Percentiles rank a stretch among this genome's conserved stretches.
These are phyloP conservation scores for Brettanomyces nanus DNA, from an alignment of 805 yeast genomes.

Conservation along the genomic window DNA sequence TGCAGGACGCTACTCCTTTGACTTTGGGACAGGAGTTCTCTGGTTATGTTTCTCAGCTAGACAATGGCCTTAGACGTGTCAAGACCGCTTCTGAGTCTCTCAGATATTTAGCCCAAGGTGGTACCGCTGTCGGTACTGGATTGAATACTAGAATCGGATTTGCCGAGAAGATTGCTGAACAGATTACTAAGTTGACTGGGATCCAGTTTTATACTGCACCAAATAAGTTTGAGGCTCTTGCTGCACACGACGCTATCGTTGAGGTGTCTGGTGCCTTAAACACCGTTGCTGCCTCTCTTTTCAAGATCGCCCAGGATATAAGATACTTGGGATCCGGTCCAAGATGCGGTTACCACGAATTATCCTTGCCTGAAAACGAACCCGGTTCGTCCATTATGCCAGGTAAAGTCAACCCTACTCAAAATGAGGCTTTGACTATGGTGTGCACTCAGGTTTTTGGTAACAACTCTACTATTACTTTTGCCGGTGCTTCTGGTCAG, in stretches of 20 bases:
- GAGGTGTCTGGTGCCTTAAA: conserved; percentile 97
- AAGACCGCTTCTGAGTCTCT: conserved; percentile 70
- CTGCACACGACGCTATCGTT: conserved; percentile 97
- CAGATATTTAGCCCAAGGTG: conserved; percentile 92
- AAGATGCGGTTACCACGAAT: conserved; percentile 98
- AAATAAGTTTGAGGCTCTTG: conserved; percentile 97
- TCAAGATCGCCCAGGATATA: conserved; percentile 96
- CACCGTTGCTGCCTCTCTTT: conserved; percentile 88
- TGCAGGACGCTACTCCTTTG: conserved; percentile 97
- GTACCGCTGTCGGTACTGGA: conserved; percentile 99
- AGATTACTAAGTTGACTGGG: conserved; percentile 82
- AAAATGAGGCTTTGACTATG: conserved; percentile 98
- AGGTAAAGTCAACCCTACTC: conserved; percentile 98
- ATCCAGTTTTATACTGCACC: conserved; percentile 90
- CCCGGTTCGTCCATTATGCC: conserved; percentile 99
- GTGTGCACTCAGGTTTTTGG: conserved; percentile 97
- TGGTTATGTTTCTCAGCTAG: conserved; percentile 90
- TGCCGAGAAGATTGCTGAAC: conserved; percentile 77
- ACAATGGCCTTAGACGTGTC: conserved; percentile 84
- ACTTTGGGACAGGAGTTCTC: conserved; percentile 97
- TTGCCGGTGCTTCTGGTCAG: conserved; percentile 98
- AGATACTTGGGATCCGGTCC: conserved; percentile 98
- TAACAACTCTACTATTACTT: conserved; percentile 89
- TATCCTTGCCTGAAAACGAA: conserved; percentile 93
- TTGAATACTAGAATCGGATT: conserved; percentile 90